Evolutionary conservation across 306 rosid species (phyloP), one percentile per base, ranked within the genome.

Genomic region (Vigna unguiculata): DNA sequence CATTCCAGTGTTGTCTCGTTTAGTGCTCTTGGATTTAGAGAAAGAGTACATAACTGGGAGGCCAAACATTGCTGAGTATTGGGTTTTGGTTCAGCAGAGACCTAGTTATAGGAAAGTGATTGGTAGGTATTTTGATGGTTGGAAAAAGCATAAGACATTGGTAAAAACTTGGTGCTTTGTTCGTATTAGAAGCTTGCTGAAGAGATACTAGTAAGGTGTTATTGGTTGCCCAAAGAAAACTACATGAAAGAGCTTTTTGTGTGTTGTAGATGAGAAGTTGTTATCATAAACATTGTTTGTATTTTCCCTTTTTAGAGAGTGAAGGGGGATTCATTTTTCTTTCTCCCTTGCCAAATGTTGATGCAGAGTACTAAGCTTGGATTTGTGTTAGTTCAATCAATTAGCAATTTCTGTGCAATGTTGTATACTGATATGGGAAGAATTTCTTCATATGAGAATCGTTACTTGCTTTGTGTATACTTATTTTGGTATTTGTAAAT

Each of bases 91-190:
- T 85, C 91, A 87, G 89, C 91, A 90, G 84, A 92, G 99, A 80
- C 97, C 91, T 69, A 92, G 99, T 84, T 92, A 95, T 71, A 92
- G 74, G 86, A 92, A 86, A 80, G 97, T 89, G 81, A 89, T 92
- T 80, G 97, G 91, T 64, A 95, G 81, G 83, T 64, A 88, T 74
- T 95, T 95, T 74, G 75, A 71, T 69, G 97, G 99, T 47, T 95
- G 97, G 97, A 91, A 89, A 86, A 95, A 77, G 83, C 89, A 95
- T 78, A 90, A 86, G 86, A 92, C 93, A 21, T 80, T 90, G 30
- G 25, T 86, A 20, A 90, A 89, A 82, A 88, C 96, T 17, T 92
- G 97, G 97, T 88, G 87, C 81, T 82, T 81, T 75, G 88, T 95
- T 87, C 96, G 84, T 12, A 21, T 88, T 67, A 84, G 97, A 83